Evolutionary conservation across 2,329 filamentous ascomycete genomes (phyloP), one percentile per base, ranked within the genome.

Genomic region (Coleophoma crateriformis): DNA sequence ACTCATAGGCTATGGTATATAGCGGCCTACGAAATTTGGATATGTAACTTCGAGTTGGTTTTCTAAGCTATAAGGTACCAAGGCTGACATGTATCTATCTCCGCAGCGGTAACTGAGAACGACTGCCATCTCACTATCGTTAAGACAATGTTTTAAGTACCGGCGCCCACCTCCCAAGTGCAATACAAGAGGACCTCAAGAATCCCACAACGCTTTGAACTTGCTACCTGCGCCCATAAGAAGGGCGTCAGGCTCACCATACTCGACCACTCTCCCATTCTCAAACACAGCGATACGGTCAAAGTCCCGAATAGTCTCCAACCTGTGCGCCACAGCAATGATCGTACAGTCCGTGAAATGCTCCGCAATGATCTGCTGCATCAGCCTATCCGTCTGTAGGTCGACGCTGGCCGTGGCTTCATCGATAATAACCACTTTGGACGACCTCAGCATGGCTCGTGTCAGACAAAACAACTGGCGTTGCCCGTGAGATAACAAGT

Each of bases 211-310:
- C 3, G 37, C 46, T n/a, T 34, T 54, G n/a, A 56, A 56, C 32
- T 44, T 54, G n/a, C 50, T 51, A 2, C 35, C 40, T 37, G 51
- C 44, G 27, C 52, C 50, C 7, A 22, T 34, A 42, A 95, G 77
- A 45, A 97, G 73, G 57, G 87, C 83, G 72, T 84, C 91, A 0
- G 92, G 92, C 60, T 92, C 85, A 14, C 83, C 92, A 64, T 80
- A 96, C 70, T 97, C 91, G 10, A 91, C 78, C 19, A 96, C 83
- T 54, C 79, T 72, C 14, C 56, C 56, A 27, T 50, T 50, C 37
- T 73, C 67, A 66, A 76, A 68, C 7, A 76, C 69, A 7, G 67
- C 65, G 48, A 76, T 64, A 19, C 59, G 64, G 53, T 76, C 73
- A 57, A 69, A 75, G 52, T 72, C 67, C 13, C 68, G 59, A 42